Evolutionary conservation across 768 basidiomycete genomes (phyloP).

Genomic region (Cubamyces sp.): DNA sequence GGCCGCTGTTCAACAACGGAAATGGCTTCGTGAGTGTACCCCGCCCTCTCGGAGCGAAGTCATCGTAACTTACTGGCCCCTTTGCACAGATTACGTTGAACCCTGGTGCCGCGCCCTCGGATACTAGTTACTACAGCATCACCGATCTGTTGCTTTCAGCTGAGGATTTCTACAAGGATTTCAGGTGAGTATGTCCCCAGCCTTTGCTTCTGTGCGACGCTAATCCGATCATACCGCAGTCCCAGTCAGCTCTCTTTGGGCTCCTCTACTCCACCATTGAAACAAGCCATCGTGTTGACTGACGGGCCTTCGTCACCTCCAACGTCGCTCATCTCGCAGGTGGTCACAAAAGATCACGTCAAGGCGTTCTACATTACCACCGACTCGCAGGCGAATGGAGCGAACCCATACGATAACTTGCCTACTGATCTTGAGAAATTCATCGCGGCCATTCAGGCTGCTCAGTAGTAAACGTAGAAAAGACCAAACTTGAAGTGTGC

Average conservation of each 20-base stretch:
- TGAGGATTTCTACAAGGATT: slow-evolving; percentile 35
- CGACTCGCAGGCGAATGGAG: slow-evolving; percentile 26
- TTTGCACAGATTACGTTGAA: slow-evolving; percentile 35
- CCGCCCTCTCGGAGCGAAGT: too few relatives aligned
- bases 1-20: slow-evolving; percentile 24
- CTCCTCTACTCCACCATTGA: slow-evolving; percentile 23
- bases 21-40: slow-evolving; percentile 23
- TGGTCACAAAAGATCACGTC: slow-evolving; percentile 30
- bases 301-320: slow-evolving; percentile 36
- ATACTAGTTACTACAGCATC: slow-evolving; percentile 34
- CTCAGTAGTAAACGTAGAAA: neutral
- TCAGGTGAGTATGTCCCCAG: slow-evolving; percentile 30
- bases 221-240: slow-evolving; percentile 17
- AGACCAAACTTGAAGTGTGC: too few relatives aligned
- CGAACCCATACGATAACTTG: slow-evolving; percentile 29
- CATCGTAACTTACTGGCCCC: neutral
- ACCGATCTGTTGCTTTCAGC: slow-evolving; percentile 38
- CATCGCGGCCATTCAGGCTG: slow-evolving; percentile 14
- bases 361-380: slow-evolving; percentile 39
- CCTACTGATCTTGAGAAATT: slow-evolving; percentile 32
- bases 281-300: slow-evolving; percentile 40
- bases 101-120: slow-evolving; percentile 30
- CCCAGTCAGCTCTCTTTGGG: slow-evolving; percentile 29
- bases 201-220: neutral
- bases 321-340: slow-evolving; percentile 28